Evolutionary conservation across 2,329 filamentous ascomycete species (phyloP).

Genomic region (Cryphonectria japonica): DNA sequence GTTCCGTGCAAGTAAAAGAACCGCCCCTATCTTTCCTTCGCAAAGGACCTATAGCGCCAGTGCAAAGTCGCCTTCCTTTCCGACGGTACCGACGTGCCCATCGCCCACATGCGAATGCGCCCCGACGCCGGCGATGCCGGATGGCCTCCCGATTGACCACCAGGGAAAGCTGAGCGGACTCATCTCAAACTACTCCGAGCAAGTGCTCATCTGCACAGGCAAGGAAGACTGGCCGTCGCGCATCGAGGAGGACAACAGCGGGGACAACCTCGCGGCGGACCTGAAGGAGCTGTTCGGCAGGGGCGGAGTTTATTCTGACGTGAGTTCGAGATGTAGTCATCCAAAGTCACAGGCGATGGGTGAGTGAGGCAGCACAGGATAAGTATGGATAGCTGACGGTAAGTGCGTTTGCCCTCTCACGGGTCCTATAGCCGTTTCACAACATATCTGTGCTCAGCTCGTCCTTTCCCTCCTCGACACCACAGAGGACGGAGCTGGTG

Average conservation of each 20-base stretch:
- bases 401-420: constrained; percentile 32
- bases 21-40: not conserved
- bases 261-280: constrained; percentile 69
- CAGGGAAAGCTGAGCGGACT: constrained; percentile 72
- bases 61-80: constrained; percentile 38
- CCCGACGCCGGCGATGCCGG: constrained; percentile 65
- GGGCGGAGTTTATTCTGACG: constrained; percentile 69
- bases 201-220: constrained; percentile 83
- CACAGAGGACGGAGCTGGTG: constrained; percentile 50
- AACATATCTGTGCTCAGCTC: constrained; percentile 77
- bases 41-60: constrained; percentile 22
- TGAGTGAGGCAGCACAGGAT: not conserved
- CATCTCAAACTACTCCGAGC: constrained; percentile 78
- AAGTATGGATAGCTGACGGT: constrained; percentile 39
- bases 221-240: constrained; percentile 78
- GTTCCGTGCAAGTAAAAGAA: constrained; percentile 10
- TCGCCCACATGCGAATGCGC: constrained; percentile 76
- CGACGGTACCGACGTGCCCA: constrained; percentile 65
- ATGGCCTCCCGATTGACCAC: constrained; percentile 74
- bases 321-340: constrained; percentile 43
- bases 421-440: constrained; percentile 73
- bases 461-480: constrained; percentile 68
- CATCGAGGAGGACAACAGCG: constrained; percentile 79
- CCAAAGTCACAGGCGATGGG: constrained; percentile 13
- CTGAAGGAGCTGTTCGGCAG: constrained; percentile 72